Base-by-base conservation (phyloP, 2,329 filamentous ascomycete genomes). In the Fusarium redolens region DNA sequence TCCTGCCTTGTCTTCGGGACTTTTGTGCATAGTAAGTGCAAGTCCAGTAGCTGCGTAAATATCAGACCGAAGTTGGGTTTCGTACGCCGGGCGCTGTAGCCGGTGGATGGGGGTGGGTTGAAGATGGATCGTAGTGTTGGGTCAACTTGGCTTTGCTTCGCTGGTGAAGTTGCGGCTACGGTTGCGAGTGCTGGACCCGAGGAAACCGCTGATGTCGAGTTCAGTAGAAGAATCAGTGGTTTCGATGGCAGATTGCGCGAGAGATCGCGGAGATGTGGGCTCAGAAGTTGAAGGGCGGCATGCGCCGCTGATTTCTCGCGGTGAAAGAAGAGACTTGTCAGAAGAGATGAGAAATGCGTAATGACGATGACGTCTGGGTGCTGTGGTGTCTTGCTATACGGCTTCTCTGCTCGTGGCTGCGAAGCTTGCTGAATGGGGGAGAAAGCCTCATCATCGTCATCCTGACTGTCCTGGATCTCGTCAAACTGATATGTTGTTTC, bases 171-270 rank as follows among this genome's bases (percentile, higher is more conserved):
- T 58, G 61, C 38, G 25, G 44, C 50, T 57, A 57, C 35, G 17
- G 44, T 35, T 31, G 43, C 30, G 22, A 51, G 35, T 8, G 61
- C 43, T 31, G 65, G 44, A 15, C 52, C 66, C 20, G 52, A 54
- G 13, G 64, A 48, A n/a, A 65, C 59, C 18, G 68, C 37, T 14
- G 68, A 82, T 3, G 86, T 88, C 0, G 85, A 84, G 80, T 91
- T 91, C 62, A 90, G 83, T 4, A 91, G 79, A 65, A 91, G 78
- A 35, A 90, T 80, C 10, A 91, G 82, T 3, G 88, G 85, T 17
- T 79, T 82, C 15, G 81, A 80, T 12, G 80, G 61, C 28, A 83
- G 71, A 13, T 78, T 82, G 35, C 82, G 83, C 3, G 86, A 80
- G 12, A 90, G 79, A 66, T 81, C 78, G 25, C 84, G 84, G 17